Percentiles rank a stretch among this genome's conserved stretches.
Conservation (phyloP, 169 alveolate genomes). For the Besnoitia besnoiti region DNA sequence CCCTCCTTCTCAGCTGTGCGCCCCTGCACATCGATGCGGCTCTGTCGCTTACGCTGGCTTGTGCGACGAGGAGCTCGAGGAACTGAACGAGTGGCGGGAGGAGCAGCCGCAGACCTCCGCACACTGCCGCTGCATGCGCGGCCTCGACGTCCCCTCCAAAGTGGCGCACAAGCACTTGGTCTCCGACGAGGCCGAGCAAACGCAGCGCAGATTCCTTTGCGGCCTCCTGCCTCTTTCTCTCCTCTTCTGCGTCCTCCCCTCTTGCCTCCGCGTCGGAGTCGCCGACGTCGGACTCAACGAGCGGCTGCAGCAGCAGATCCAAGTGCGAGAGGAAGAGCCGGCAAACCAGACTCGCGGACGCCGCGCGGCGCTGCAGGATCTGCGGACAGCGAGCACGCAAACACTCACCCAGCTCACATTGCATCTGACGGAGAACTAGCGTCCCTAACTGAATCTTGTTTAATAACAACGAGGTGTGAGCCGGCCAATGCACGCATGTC, state of each 20-base stretch:
- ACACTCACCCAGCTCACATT: too few relatives aligned
- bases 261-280: not conserved
- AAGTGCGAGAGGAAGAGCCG: conserved; percentile 63
- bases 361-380: conserved; percentile 66
- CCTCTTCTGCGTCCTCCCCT: not conserved
- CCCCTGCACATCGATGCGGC: too few relatives aligned
- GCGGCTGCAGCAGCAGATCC: conserved; percentile 60
- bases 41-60: conserved; percentile 58
- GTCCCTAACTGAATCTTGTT: too few relatives aligned
- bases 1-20: too few relatives aligned
- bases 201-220: not conserved
- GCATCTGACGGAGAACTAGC: too few relatives aligned
- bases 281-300: not conserved
- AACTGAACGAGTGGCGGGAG: conserved; percentile 63
- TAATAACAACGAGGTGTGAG: too few relatives aligned
- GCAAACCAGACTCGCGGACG: conserved; percentile 67
- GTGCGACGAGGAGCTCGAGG: conserved; percentile 61
- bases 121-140: conserved; percentile 4
- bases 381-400: not conserved
- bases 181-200: not conserved
- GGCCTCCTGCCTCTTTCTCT: not conserved
- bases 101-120: conserved; percentile 50
- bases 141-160: conserved; percentile 26
- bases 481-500: too few relatives aligned
- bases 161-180: not conserved